These are phyloP conservation scores for Cenococcum geophilum DNA, from an alignment of 495 filamentous ascomycete species.

Conservation along the genomic window DNA sequence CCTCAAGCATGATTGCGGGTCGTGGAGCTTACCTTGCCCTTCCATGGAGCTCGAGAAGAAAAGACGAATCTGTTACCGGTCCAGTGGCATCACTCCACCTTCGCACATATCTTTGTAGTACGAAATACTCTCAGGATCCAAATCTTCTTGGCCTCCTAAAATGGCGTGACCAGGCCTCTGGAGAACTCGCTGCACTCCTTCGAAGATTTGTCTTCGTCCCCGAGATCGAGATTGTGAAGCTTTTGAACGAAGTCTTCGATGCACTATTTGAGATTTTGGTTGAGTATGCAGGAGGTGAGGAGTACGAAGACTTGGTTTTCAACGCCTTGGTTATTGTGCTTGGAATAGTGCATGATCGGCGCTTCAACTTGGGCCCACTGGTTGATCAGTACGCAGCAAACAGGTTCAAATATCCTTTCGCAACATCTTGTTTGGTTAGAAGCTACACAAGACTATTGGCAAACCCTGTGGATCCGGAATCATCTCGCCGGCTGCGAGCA, in stretches of 20 bases:
- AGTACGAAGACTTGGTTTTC: slow-evolving; percentile 90
- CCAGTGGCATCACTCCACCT: slow-evolving; percentile 69
- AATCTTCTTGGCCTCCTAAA: slow-evolving; percentile 74
- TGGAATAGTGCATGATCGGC: slow-evolving; percentile 87
- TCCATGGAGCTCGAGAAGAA: slow-evolving; percentile 67
- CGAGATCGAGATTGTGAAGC: slow-evolving; percentile 95
- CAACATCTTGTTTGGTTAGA: slow-evolving; percentile 81
- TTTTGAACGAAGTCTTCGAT: slow-evolving; percentile 83
- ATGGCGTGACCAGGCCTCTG: slow-evolving; percentile 70
- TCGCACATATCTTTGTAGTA: slow-evolving; percentile 91
- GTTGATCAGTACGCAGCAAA: slow-evolving; percentile 88
- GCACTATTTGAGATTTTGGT: slow-evolving; percentile 86
- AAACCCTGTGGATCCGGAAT: slow-evolving; percentile 70
- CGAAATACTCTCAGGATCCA: slow-evolving; percentile 89
- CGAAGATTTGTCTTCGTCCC: slow-evolving; percentile 86
- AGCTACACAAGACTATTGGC: slow-evolving; percentile 78
- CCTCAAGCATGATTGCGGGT: slow-evolving; percentile 53
- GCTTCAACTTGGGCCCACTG: slow-evolving; percentile 84
- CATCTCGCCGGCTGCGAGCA: slow-evolving; percentile 75
- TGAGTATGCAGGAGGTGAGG: slow-evolving; percentile 80
- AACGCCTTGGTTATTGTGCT: slow-evolving; percentile 81
- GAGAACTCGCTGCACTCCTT: slow-evolving; percentile 64
- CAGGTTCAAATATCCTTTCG: slow-evolving; percentile 89
- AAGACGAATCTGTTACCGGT: slow-evolving; percentile 68
- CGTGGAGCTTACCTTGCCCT: slow-evolving; percentile 77